These are phyloP conservation scores for Tagetes erecta DNA, from an alignment of 129 eudicot species.

Conservation along the genomic window DNA sequence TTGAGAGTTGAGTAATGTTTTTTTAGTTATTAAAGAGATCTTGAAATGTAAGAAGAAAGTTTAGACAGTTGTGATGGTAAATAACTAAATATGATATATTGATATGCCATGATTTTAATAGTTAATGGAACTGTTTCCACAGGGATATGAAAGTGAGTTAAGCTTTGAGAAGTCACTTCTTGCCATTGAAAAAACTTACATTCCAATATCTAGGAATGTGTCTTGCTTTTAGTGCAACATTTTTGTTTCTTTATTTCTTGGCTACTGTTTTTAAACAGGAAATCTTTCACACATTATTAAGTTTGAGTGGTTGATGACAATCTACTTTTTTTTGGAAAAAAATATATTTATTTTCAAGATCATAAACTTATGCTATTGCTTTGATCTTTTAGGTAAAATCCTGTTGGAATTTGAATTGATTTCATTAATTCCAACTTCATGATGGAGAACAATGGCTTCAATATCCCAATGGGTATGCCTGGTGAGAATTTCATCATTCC, in stretches of 20 bases:
- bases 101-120: constrained; percentile 22
- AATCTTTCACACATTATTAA: constrained; percentile 8
- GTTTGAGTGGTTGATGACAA: constrained; percentile 18
- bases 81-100: not conserved
- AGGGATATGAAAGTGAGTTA: constrained; percentile 41
- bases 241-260: constrained; percentile 31
- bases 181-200: constrained; percentile 32
- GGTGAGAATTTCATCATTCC: constrained; percentile 34
- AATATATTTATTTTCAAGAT: not conserved
- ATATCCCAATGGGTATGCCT: constrained; percentile 43
- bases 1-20: constrained; percentile 1
- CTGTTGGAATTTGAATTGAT: constrained; percentile 19
- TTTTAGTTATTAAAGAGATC: not conserved
- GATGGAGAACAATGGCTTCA: constrained; percentile 50
- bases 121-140: constrained; percentile 31
- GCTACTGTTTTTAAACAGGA: constrained; percentile 32
- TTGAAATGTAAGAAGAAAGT: constrained; percentile 12
- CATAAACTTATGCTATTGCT: constrained; percentile 14
- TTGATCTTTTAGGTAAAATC: constrained; percentile 22
- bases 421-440: not conserved
- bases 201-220: constrained; percentile 29
- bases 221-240: constrained; percentile 33
- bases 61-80: constrained; percentile 5
- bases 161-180: constrained; percentile 47
- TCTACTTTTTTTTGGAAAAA: not conserved